Percentiles rank a stretch among this genome's conserved stretches.
phyloP scores from a whole-genome alignment of 2,329 filamentous ascomycete species.

The Tolypocladium nubicola region DNA sequence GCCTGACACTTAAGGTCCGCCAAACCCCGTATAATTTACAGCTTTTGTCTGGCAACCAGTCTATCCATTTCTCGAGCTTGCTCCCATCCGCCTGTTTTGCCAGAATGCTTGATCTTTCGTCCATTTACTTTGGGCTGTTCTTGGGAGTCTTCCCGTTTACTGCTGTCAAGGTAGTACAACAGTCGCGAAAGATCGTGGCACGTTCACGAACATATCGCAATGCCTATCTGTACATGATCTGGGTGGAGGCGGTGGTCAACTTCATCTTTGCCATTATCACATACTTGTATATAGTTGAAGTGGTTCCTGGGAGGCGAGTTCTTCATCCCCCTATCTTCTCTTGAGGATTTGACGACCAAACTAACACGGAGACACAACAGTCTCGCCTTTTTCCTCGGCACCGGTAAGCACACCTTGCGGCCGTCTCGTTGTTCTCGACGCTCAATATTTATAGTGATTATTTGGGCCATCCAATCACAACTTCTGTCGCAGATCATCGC shows the following conservation, averaged over 20 bases:
- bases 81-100: not conserved
- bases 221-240: conserved; percentile 16
- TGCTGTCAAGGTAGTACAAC: conserved; percentile 10
- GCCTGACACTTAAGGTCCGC: not conserved
- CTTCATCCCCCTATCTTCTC: too few relatives aligned
- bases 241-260: conserved; percentile 13
- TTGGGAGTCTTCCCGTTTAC: conserved; percentile 15
- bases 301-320: conserved; percentile 8
- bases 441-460: not conserved
- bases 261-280: conserved; percentile 14
- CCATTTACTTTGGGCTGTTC: conserved; percentile 14
- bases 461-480: conserved; percentile 22
- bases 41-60: not conserved
- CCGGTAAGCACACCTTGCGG: not conserved
- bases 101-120: conserved; percentile 8
- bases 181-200: conserved; percentile 10
- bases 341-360: not conserved
- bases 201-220: conserved; percentile 8
- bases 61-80: too few relatives aligned
- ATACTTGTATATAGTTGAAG: conserved; percentile 11
- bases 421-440: not conserved
- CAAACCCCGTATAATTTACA: not conserved
- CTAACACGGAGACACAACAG: not conserved
- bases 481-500: conserved; percentile 33
- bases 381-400: conserved; percentile 3